Percentiles rank a stretch among this genome's conserved stretches.
phyloP scores from a whole-genome alignment of 306 rosid species.

The Prunus armeniaca region DNA sequence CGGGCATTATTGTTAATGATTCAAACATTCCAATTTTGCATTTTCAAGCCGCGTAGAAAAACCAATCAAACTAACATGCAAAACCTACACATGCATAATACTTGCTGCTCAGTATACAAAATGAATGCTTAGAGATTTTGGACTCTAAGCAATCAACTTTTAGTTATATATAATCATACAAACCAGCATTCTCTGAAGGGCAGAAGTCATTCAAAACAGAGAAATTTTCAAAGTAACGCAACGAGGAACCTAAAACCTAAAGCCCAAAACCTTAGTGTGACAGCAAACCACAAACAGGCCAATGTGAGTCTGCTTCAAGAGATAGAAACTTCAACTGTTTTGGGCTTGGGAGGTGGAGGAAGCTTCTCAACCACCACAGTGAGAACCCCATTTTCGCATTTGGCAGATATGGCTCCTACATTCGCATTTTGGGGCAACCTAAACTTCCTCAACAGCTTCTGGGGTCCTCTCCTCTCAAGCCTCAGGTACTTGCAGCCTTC shows the following conservation, averaged over 20 bases:
- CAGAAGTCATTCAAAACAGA: neutral
- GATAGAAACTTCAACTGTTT: constrained; percentile 45
- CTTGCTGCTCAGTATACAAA: no score
- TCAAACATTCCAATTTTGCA: no score
- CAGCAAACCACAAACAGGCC: no score
- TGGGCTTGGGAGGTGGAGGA: constrained; percentile 59
- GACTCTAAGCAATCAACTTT: no score
- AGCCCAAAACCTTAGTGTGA: no score
- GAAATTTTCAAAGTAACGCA: neutral
- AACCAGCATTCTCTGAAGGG: neutral
- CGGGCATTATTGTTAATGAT: no score
- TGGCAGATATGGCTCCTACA: constrained; percentile 49
- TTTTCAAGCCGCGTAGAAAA: no score
- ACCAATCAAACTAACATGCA: no score
- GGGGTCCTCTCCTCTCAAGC: constrained; percentile 51
- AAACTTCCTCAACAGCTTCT: constrained; percentile 47
- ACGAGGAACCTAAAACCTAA: no score
- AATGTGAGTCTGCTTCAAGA: constrained; percentile 20
- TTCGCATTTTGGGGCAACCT: constrained; percentile 54
- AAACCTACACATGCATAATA: no score
- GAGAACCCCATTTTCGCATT: constrained; percentile 61
- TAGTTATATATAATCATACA: no score
- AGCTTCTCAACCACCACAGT: constrained; percentile 60
- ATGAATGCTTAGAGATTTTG: no score
- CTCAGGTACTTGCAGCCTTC: constrained; percentile 67